Evolutionary conservation across 2,329 filamentous ascomycete species (phyloP).

Genomic region (Balansia obtecta): DNA sequence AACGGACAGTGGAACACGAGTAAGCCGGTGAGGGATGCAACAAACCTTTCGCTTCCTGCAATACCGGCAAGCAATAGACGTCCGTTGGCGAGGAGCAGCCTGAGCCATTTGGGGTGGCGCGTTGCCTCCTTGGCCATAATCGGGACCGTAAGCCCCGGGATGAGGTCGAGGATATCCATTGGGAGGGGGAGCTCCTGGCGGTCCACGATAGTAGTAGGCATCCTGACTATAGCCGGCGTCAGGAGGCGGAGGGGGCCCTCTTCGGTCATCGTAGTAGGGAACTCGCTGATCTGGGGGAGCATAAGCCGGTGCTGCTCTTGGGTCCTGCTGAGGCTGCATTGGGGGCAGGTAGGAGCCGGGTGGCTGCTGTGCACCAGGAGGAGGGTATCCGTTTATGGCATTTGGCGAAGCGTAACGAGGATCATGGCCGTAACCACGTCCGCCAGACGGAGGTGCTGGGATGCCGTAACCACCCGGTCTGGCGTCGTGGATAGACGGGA

Average conservation of each 20-base stretch:
- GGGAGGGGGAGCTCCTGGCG: conserved; percentile 18
- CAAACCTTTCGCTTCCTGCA: conserved; percentile 48
- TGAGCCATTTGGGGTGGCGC: conserved; percentile 28
- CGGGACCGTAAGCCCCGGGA: conserved; percentile 20
- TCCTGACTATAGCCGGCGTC: conserved; percentile 18
- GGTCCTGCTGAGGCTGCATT: conserved; percentile 24
- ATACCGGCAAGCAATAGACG: conserved; percentile 48
- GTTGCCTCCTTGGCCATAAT: conserved; percentile 22
- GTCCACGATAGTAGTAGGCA: conserved; percentile 22
- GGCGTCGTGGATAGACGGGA: conserved; percentile 38
- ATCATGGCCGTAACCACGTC: conserved; percentile 19
- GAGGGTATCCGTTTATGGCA: conserved; percentile 34
- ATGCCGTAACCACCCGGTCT: conserved; percentile 22
- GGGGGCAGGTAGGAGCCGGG: conserved; percentile 24
- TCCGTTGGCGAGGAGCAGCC: conserved; percentile 44
- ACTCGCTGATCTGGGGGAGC: conserved; percentile 27
- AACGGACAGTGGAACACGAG: background rate
- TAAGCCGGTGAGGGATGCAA: conserved; percentile 5
- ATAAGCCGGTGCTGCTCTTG: conserved; percentile 22
- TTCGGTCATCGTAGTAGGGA: conserved; percentile 24
- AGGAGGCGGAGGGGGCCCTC: conserved; percentile 15
- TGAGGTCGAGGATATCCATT: conserved; percentile 15
- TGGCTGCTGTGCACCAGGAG: conserved; percentile 20
- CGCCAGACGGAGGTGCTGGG: conserved; percentile 19
- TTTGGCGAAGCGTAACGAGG: conserved; percentile 30